phyloP scores from a whole-genome alignment of 2,329 filamentous ascomycete species.

The Amauroascus niger region DNA sequence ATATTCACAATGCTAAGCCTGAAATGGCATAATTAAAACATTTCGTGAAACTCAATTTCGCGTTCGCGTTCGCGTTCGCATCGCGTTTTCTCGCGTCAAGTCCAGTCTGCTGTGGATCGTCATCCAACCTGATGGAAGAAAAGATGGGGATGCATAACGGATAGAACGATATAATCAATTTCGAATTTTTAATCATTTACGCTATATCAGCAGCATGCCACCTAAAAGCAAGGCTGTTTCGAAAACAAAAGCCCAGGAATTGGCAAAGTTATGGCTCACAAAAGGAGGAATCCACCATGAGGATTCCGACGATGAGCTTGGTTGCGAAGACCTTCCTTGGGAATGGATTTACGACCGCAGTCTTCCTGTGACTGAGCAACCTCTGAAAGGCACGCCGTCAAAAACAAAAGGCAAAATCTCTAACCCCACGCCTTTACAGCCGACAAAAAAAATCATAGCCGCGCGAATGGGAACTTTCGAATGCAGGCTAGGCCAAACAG shows the following conservation, averaged over 20 bases:
- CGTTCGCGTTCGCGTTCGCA: not conserved
- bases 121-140: not conserved
- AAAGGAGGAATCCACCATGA: slow-evolving; percentile 58
- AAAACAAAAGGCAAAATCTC: slow-evolving; percentile 9
- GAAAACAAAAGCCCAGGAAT: slow-evolving; percentile 24
- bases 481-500: slow-evolving; percentile 70
- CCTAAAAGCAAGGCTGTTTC: slow-evolving; percentile 15
- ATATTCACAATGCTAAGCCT: not conserved
- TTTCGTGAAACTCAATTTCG: slow-evolving; percentile 1
- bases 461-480: slow-evolving; percentile 73
- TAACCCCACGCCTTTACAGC: slow-evolving; percentile 18
- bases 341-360: slow-evolving; percentile 59
- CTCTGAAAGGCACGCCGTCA: not conserved
- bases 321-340: slow-evolving; percentile 62
- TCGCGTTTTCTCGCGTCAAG: not conserved
- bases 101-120: not conserved
- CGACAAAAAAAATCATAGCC: slow-evolving; percentile 55
- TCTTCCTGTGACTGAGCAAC: slow-evolving; percentile 14
- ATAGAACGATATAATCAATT: too few relatives aligned
- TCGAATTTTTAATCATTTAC: not conserved
- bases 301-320: slow-evolving; percentile 82
- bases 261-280: slow-evolving; percentile 43
- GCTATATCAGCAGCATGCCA: slow-evolving; percentile 21
- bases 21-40: slow-evolving; percentile 5
- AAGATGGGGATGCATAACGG: too few relatives aligned